These are phyloP conservation scores for Pelargonium cotyledonis DNA, from an alignment of 441 rosid species.

Conservation along the genomic window DNA sequence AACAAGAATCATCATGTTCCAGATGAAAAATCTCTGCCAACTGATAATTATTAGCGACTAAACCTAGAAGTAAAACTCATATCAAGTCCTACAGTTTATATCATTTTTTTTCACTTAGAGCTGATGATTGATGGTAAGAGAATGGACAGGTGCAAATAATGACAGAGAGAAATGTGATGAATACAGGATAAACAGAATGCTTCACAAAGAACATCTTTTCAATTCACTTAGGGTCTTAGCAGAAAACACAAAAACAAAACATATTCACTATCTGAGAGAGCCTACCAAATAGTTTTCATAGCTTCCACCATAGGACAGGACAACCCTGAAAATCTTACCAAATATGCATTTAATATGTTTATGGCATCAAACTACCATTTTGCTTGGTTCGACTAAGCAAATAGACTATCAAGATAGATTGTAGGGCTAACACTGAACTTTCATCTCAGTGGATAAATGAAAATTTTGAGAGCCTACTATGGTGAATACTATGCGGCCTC, in stretches of 20 bases:
- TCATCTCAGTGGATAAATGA: too few relatives aligned
- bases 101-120: not conserved
- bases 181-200: too few relatives aligned
- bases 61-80: not conserved
- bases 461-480: too few relatives aligned
- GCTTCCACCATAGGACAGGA: not conserved
- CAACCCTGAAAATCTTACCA: not conserved
- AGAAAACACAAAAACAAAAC: not conserved
- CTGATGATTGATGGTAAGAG: not conserved
- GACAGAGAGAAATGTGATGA: not conserved
- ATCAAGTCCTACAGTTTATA: not conserved
- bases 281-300: not conserved
- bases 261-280: not conserved
- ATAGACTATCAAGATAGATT: too few relatives aligned
- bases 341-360: not conserved
- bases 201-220: not conserved
- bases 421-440: too few relatives aligned
- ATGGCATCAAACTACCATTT: not conserved
- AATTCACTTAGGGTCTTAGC: too few relatives aligned
- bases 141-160: not conserved
- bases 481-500: not conserved
- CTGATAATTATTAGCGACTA: not conserved
- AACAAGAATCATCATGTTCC: conserved; percentile 5
- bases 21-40: not conserved
- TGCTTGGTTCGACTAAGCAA: not conserved